Evolutionary conservation across 2,329 filamentous ascomycete genomes (phyloP).

Genomic region (Cladosporium sphaerospermum): DNA sequence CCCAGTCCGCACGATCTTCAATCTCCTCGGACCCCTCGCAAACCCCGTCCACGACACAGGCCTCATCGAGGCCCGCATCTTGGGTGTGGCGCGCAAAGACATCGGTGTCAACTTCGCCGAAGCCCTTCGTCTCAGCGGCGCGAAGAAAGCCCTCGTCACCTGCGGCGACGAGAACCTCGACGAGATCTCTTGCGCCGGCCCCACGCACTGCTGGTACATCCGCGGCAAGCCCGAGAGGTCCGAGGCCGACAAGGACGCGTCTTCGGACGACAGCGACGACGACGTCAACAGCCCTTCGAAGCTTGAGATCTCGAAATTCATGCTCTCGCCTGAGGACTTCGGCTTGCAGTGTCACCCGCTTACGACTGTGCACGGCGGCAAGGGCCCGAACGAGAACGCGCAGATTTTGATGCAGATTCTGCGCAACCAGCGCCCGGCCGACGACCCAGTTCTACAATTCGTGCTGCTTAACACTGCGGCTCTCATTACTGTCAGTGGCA

Average conservation of each 20-base stretch:
- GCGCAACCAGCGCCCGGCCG: conserved; percentile 61
- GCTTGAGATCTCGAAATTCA: conserved; percentile 68
- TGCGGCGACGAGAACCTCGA: conserved; percentile 94
- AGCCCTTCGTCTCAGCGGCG: conserved; percentile 68
- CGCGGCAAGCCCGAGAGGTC: conserved; percentile 31
- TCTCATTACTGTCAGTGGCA: conserved; percentile 74
- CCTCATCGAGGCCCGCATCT: conserved; percentile 74
- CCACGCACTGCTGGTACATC: conserved; percentile 75
- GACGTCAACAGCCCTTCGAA: conserved; percentile 30
- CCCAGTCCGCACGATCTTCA: conserved; percentile 95
- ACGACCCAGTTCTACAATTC: conserved; percentile 86
- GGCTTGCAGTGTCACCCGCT: conserved; percentile 71
- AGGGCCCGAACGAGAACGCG: conserved; percentile 81
- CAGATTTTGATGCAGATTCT: conserved; percentile 73
- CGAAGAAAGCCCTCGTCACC: conserved; percentile 78
- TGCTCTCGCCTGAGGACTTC: conserved; percentile 76
- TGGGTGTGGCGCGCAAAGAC: conserved; percentile 85
- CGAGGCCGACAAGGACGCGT: conserved; percentile 30
- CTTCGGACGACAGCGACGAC: conserved; percentile 23
- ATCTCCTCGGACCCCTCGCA: conserved; percentile 83
- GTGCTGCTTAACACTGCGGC: conserved; percentile 91
- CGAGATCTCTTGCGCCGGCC: conserved; percentile 86
- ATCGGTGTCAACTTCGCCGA: conserved; percentile 86
- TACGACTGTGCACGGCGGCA: conserved; percentile 71
- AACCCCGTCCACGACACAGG: conserved; percentile 75